Base-by-base conservation (phyloP, 2,329 filamentous ascomycete species). In the Pseudogymnoascus sp. region DNA sequence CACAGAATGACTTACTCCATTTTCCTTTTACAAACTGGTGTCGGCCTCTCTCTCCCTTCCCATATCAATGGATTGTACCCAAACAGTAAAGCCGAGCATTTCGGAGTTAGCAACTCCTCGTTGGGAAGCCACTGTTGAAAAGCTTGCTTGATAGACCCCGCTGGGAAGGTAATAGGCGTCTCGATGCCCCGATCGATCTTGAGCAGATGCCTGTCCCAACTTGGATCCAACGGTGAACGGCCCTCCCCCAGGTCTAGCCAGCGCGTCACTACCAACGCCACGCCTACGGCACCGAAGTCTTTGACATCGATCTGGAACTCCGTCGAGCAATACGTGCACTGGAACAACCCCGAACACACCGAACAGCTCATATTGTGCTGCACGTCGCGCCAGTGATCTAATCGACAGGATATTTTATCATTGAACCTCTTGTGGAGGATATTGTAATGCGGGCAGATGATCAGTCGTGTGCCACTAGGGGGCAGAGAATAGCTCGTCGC, bases 261-360 rank as follows among this genome's bases (percentile, higher is more conserved):
- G 59, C 36, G 61, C 25, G 63, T 64, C 21, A 65, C 9, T 48
- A 64, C 63, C 59, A 65, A 51, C 38, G 59, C 63, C 41, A 64
- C 55, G 15, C 64, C 61, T 5, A 25, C 60, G 10, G 6, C 55
- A 9, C 62, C 58, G 21, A 64, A 63, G 55, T 63, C 51, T 39
- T 65, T 63, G 51, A 62, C 63, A 35, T 65, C 63, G 35, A 66
- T 25, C 29, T 62, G 58, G 33, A 66, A 65, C 58, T 65, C 65
- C 2, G 62, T 65, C 2, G 41, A 17, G 41, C 41, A 44, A 21
- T 12, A 3, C 2, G 13, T 13, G 41, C 41, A 27, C 21, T 8
- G 6, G 41, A 7, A 44, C 25, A 25, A 7, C 41, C 41, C 41
- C 5, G 10, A 25, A 44, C 41, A 27, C 21, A 2, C 3, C 13